These are phyloP conservation scores for Kwoniella mangroviensis DNA, from an alignment of 768 basidiomycete species.

Conservation along the genomic window DNA sequence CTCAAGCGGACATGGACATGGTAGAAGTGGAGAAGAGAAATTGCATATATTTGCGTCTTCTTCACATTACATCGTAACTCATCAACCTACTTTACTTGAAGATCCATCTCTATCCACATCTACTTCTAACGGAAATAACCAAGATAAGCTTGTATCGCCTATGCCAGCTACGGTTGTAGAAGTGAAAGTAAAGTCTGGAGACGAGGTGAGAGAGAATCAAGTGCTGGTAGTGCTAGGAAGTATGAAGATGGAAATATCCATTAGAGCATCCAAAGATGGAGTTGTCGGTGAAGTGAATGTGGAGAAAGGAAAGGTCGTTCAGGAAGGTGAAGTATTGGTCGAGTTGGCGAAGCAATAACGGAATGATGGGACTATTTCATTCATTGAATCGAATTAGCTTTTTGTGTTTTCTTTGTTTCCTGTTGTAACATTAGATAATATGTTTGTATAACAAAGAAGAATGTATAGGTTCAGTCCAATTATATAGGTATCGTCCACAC, in stretches of 20 bases:
- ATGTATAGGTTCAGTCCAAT: conserved; percentile 14
- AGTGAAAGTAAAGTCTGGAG: conserved; percentile 75
- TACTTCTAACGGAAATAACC: background rate
- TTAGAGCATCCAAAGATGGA: conserved; percentile 73
- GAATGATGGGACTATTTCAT: conserved; percentile 2
- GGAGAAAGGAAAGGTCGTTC: conserved; percentile 86
- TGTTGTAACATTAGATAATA: no score
- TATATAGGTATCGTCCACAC: conserved; percentile 43
- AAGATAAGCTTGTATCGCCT: conserved; percentile 59
- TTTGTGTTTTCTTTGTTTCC: background rate
- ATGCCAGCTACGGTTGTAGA: conserved; percentile 96
- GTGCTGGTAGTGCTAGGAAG: conserved; percentile 84
- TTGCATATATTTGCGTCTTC: conserved; percentile 73
- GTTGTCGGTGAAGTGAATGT: conserved; percentile 74
- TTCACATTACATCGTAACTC: conserved; percentile 68
- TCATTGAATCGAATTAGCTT: background rate
- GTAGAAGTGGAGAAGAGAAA: conserved; percentile 61
- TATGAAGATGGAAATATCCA: conserved; percentile 95
- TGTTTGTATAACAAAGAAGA: background rate
- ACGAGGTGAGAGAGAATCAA: conserved; percentile 78
- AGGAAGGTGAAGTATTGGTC: conserved; percentile 62
- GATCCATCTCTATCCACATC: conserved; percentile 12
- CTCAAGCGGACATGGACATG: background rate
- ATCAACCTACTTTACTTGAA: conserved; percentile 65
- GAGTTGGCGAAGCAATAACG: conserved; percentile 23